Evolutionary conservation across 2,329 filamentous ascomycete genomes (phyloP).

Genomic region (Fusarium pseudograminearum): DNA sequence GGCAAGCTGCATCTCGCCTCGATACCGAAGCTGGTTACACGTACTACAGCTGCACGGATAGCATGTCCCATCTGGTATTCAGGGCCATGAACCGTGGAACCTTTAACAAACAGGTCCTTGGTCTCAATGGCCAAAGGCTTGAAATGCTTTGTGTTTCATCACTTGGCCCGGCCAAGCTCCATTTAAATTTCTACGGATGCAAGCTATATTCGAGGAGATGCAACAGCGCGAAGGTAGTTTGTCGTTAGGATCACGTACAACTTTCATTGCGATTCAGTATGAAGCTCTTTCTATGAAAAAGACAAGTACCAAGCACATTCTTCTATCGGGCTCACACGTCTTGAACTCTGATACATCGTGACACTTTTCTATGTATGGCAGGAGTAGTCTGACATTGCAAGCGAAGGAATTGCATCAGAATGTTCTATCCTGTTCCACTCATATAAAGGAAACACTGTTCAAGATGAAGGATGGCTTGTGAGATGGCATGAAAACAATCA

Average conservation of each 20-base stretch:
- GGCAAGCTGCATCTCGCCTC: conserved; percentile 39
- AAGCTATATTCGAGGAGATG: conserved; percentile 29
- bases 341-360: conserved; percentile 1
- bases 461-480: conserved; percentile 35
- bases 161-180: conserved; percentile 16
- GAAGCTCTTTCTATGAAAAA: background rate
- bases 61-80: conserved; percentile 11
- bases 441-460: background rate
- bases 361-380: conserved; percentile 1
- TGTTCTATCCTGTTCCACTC: conserved; percentile 17
- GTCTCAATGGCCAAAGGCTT: conserved; percentile 26
- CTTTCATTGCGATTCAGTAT: background rate
- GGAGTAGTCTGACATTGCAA: conserved; percentile 21
- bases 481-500: conserved; percentile 26
- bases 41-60: conserved; percentile 15
- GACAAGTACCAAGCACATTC: background rate
- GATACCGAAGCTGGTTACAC: conserved; percentile 40
- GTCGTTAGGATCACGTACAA: background rate
- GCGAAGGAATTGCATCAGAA: conserved; percentile 16
- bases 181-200: background rate
- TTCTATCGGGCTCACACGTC: conserved; percentile 2
- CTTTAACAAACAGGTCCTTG: conserved; percentile 19
- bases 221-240: conserved; percentile 1
- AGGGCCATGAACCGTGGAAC: conserved; percentile 14
- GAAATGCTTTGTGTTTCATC: conserved; percentile 17